Evolutionary conservation across 441 rosid species (phyloP), one percentile per base, ranked within the genome.

Genomic region (Euphorbia celastroides): DNA sequence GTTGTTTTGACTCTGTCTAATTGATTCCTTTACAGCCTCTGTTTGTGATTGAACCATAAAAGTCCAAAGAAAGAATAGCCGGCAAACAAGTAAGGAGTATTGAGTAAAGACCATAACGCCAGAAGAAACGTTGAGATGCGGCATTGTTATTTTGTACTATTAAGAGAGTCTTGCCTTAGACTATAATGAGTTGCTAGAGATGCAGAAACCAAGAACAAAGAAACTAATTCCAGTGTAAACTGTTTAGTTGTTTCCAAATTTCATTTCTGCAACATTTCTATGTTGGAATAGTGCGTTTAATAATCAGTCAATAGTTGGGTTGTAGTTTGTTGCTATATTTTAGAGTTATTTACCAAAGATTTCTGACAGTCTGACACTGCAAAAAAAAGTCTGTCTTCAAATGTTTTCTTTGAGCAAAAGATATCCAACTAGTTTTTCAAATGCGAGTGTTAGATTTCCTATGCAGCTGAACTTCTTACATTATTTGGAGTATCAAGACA

Each of bases 21-120:
- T 28, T 13, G 57, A 22, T 64, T 19, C 31, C 26, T 60, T 62
- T 65, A 57, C 88, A 87, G 93, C 90, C 93, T 66, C 72, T 90
- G 66, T 83, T 88, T 44, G 81, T 84, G 79, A 81, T 88, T 68
- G 86, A 81, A 74, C 96, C 90, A 6, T 87, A 42, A 73, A 44
- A 36, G 32, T 36, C 50, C 34, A 1, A 50, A 14, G 22, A 3
- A 5, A 17, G n/a, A 12, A 6, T 19, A 54, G 32, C 0, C 42
- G n/a, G 52, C 38, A 16, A 30, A 36, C 28, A 41, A 71, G 63
- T 48, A 57, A 56, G 16, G 41, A 10, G 28, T 46, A 38, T 22
- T 8, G 8, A 63, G 59, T 51, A 56, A 57, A 56, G 41, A 32
- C 41, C 46, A 59, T 62, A 55, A 74, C 73, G 65, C 34, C 20